Evolutionary conservation across 164 flowering plant genomes (phyloP), one percentile per base, ranked within the genome.

Genomic region (Macadamia tetraphylla): DNA sequence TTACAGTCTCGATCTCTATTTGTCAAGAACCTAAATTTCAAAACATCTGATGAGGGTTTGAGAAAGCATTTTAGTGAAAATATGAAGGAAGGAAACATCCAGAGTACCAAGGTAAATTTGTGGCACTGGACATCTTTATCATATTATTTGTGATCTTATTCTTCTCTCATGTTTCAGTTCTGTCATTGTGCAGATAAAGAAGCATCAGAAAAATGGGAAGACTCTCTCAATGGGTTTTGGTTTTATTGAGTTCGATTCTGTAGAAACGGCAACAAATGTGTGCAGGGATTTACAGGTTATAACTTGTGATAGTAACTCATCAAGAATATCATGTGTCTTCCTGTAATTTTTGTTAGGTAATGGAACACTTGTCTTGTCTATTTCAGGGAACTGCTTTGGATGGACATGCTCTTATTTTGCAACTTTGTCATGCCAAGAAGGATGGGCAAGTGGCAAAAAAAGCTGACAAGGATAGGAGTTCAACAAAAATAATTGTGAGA

Each of bases 21-120:
- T 80, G 91, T 95, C 63, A 92, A 91, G 86, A 92, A 95, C 74
- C 82, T 95, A 61, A 92, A 87, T 78, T 92, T 92, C 75, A 91
- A 81, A 82, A 91, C 98, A 17, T 63, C 85, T 44, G 96, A 87
- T 62, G 97, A 89, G 76, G 68, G 70, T 76, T 75, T 92, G 78
- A 84, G 77, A 69, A 82, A 82, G 78, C 96, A 92, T 81, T 81
- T 95, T 43, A 72, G 64, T 68, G 85, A 85, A 67, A 80, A 80
- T 65, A 66, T 91, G 70, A 87, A 88, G 79, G 81, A 77, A 31
- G 99, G 98, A 70, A 84, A 64, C 67, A 79, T 91, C 60, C 76
- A 51, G 42, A 92, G 94, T 77, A 86, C 81, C 69, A 91, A 73
- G 96, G 99, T 95, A 87, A 81, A 46, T 17, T 29, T 72, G 42